phyloP scores from a whole-genome alignment of 192 early-diverging fungal genomes.

The Dissophora ornata region DNA sequence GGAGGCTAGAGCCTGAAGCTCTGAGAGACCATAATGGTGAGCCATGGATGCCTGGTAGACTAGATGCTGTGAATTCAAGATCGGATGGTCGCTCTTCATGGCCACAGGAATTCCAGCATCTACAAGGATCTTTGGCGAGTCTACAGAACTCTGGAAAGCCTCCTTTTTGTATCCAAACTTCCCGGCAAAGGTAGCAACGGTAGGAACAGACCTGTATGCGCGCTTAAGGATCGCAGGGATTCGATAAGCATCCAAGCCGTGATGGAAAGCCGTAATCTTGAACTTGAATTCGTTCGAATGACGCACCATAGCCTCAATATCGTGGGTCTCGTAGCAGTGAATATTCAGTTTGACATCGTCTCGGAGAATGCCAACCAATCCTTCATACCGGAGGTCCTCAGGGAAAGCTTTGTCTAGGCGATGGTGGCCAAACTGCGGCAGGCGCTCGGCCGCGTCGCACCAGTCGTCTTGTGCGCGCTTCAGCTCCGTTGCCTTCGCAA shows the following conservation, averaged over 20 bases:
- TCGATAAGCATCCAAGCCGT: conserved; percentile 77
- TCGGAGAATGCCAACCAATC: conserved; percentile 69
- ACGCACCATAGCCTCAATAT: conserved; percentile 77
- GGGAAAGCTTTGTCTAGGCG: conserved; percentile 64
- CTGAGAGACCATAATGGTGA: conserved; percentile 71
- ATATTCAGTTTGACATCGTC: conserved; percentile 73
- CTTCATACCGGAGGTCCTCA: conserved; percentile 65
- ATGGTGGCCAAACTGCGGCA: conserved; percentile 24
- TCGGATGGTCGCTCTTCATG: conserved; percentile 80
- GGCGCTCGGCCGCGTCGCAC: conserved; percentile 6
- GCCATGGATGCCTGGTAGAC: conserved; percentile 78
- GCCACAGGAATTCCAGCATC: conserved; percentile 77
- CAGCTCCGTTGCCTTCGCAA: conserved; percentile 60
- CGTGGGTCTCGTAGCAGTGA: conserved; percentile 75
- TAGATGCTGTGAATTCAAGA: conserved; percentile 75
- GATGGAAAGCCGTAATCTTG: conserved; percentile 75
- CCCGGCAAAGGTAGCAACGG: conserved; percentile 73
- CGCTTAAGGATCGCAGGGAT: conserved; percentile 68
- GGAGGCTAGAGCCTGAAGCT: conserved; percentile 65
- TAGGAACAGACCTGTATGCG: conserved; percentile 64
- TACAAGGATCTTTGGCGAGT: conserved; percentile 65
- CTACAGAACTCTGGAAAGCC: conserved; percentile 69
- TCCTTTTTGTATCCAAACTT: conserved; percentile 74
- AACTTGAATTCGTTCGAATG: conserved; percentile 76
- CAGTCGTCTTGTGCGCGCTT: conserved; percentile 64